Conservation (phyloP, 108 stramenopile species). For the Mayamaea pseudoterrestris region DNA sequence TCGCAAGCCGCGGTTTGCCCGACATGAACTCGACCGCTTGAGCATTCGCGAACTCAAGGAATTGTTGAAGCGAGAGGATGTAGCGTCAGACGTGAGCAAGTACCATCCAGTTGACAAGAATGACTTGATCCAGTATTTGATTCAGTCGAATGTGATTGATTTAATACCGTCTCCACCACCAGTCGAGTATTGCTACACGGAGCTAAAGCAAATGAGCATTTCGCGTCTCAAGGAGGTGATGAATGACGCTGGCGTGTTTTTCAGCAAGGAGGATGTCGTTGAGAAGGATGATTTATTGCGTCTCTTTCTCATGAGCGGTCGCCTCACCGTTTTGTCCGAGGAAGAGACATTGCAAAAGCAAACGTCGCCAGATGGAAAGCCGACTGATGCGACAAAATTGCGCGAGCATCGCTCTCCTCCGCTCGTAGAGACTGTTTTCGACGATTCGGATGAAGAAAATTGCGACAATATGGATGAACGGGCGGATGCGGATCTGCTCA, state of each 20-base stretch:
- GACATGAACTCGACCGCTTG: conserved; percentile 48
- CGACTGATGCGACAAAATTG: background rate
- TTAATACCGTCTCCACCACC: conserved; percentile 42
- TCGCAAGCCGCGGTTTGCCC: conserved; percentile 49
- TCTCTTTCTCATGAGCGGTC: conserved; percentile 41
- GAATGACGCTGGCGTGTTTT: conserved; percentile 46
- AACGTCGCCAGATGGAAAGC: background rate
- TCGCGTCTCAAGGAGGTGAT: conserved; percentile 25
- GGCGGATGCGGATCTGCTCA: background rate
- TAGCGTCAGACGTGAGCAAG: conserved; percentile 2
- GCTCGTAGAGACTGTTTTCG: conserved; percentile 13
- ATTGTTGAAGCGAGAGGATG: conserved; percentile 7
- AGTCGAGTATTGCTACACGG: conserved; percentile 23
- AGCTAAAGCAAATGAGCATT: conserved; percentile 25
- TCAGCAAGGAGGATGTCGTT: conserved; percentile 42
- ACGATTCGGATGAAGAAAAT: conserved; percentile 3
- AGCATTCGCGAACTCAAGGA: conserved; percentile 22
- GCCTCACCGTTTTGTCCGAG: conserved; percentile 19
- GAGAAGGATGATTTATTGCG: conserved; percentile 55
- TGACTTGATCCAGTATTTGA: conserved; percentile 33
- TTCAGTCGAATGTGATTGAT: conserved; percentile 23
- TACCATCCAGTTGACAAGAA: conserved; percentile 29
- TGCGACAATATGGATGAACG: background rate
- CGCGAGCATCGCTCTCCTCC: background rate
- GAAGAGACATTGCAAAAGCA: background rate